These are phyloP conservation scores for Cutaneotrichosporon sp. DNA, from an alignment of 1,284 basidiomycete species.

Conservation along the genomic window DNA sequence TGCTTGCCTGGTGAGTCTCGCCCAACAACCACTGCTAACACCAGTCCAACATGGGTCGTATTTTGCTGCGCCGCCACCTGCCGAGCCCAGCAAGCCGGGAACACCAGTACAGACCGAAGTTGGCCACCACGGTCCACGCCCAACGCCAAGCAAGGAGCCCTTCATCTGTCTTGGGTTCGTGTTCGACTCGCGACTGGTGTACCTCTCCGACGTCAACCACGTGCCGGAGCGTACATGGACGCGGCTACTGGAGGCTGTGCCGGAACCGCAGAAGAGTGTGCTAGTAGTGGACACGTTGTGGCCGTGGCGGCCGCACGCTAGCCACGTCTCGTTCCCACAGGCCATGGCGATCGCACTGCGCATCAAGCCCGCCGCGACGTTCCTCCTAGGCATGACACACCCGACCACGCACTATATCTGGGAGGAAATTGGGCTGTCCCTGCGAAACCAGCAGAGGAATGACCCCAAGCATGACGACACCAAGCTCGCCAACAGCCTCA, in stretches of 20 bases:
- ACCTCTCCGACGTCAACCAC: constrained; percentile 41
- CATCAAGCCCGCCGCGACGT: constrained; percentile 37
- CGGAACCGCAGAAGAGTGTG: background rate
- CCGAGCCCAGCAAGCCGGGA: constrained; percentile 3
- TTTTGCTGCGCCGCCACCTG: constrained; percentile 11
- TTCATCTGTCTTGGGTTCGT: constrained; percentile 45
- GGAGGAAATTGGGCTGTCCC: constrained; percentile 36
- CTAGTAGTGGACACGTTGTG: constrained; percentile 47
- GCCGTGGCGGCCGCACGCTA: constrained; percentile 35
- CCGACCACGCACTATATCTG: constrained; percentile 46
- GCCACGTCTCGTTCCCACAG: constrained; percentile 43
- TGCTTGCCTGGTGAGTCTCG: constrained; percentile 30
- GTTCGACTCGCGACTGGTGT: constrained; percentile 38
- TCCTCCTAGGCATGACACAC: constrained; percentile 44
- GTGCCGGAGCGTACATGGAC: constrained; percentile 34
- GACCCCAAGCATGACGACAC: constrained; percentile 10
- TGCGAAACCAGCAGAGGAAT: constrained; percentile 13
- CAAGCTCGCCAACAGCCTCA: constrained; percentile 9
- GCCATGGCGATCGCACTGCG: constrained; percentile 36
- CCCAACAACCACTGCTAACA: background rate
- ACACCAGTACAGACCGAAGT: background rate
- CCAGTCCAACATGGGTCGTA: constrained; percentile 27
- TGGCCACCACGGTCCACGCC: constrained; percentile 8
- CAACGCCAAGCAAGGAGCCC: constrained; percentile 15
- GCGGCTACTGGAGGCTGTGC: constrained; percentile 14